phyloP scores from a whole-genome alignment of 805 yeast genomes.

The Lachancea quebecensis region DNA sequence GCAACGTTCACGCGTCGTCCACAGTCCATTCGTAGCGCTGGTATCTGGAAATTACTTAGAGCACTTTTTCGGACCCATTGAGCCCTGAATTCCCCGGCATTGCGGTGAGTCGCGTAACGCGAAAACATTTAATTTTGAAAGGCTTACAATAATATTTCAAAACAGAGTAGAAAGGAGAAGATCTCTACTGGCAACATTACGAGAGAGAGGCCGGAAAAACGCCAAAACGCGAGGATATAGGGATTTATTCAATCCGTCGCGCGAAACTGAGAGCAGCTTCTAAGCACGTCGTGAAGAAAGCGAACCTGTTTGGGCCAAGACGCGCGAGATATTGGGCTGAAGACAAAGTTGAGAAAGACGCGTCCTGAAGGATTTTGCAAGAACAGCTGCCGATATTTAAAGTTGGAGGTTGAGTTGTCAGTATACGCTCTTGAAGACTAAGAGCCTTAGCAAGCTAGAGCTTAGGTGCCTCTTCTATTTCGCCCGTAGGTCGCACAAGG shows the following conservation, averaged over 20 bases:
- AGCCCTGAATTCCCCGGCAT: too few species aligned
- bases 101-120: not conserved
- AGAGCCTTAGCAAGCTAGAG: too few species aligned
- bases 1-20: too few species aligned
- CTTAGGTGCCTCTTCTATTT: too few species aligned
- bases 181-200: not conserved
- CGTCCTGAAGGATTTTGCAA: slow-evolving; percentile 1
- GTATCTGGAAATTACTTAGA: too few species aligned
- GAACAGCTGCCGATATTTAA: not conserved
- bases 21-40: too few species aligned
- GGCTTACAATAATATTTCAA: not conserved
- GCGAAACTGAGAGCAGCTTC: not conserved
- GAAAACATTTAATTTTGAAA: slow-evolving; percentile 1
- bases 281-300: not conserved
- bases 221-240: slow-evolving; percentile 5
- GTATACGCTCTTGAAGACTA: too few species aligned
- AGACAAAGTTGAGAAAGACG: not conserved
- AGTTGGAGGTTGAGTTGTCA: not conserved
- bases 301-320: slow-evolving; percentile 3
- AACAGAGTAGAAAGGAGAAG: not conserved
- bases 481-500: too few species aligned
- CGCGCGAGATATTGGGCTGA: not conserved
- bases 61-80: too few species aligned
- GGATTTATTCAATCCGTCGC: not conserved
- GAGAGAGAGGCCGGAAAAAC: not conserved